Conservation (phyloP, 2,329 filamentous ascomycete species). For the Paecilomyces dactylethromorphus region DNA sequence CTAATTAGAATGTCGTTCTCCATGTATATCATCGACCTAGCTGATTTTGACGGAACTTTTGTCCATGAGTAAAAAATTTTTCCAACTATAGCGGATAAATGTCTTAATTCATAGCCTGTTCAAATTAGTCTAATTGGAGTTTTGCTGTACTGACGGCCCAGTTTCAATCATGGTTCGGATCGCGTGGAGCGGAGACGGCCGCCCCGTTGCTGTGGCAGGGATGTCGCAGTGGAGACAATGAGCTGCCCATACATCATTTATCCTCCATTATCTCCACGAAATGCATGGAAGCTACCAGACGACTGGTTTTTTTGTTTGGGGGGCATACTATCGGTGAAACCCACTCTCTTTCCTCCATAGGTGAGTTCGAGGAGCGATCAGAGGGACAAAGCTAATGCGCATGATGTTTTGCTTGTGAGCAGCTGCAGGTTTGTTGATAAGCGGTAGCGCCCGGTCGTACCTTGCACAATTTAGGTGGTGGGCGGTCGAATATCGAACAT, state of each 20-base stretch:
- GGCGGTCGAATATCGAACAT: not conserved
- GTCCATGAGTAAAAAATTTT: too few species aligned
- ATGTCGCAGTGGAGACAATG: conserved; percentile 20
- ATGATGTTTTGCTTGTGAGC: not conserved
- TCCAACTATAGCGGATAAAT: too few species aligned
- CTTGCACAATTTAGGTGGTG: not conserved
- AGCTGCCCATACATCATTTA: conserved; percentile 4
- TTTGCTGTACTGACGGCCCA: too few species aligned
- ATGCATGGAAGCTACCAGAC: not conserved
- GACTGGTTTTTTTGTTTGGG: not conserved
- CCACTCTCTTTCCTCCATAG: not conserved
- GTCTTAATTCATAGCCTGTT: too few species aligned
- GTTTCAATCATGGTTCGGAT: too few species aligned
- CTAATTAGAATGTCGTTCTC: too few species aligned
- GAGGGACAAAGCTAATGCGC: not conserved
- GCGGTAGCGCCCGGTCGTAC: not conserved
- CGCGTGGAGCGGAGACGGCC: conserved; percentile 11
- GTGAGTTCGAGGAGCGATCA: not conserved
- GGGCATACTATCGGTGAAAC: not conserved
- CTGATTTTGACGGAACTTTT: too few species aligned
- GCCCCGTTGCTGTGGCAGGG: conserved; percentile 29
- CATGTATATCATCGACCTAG: too few species aligned
- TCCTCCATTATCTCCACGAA: not conserved
- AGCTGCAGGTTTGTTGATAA: not conserved
- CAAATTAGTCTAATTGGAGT: too few species aligned